Percentiles rank a stretch among this genome's conserved stretches.
Evolutionary conservation across 177 flowering plant species (phyloP).

Genomic region (Vitis hybrid): DNA sequence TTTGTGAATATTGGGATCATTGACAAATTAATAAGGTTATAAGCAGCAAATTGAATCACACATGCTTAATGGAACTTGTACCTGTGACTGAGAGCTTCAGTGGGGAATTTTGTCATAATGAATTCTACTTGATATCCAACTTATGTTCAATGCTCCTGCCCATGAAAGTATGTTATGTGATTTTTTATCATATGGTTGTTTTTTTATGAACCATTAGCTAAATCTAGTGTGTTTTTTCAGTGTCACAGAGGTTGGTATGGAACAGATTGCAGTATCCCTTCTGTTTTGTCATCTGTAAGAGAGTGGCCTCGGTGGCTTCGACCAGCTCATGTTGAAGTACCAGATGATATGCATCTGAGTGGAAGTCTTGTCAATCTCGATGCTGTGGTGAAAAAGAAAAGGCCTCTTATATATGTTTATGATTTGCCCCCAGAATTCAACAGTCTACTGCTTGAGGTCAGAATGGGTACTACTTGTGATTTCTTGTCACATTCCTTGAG

Average conservation of each 20-base stretch:
- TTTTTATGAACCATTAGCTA: conserved; percentile 9
- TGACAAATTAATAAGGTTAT: background rate
- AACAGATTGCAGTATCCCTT: conserved; percentile 88
- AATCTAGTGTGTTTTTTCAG: conserved; percentile 35
- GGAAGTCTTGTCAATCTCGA: conserved; percentile 40
- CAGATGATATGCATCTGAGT: conserved; percentile 31
- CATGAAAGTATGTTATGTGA: background rate
- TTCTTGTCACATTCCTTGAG: background rate
- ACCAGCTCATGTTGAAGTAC: conserved; percentile 72
- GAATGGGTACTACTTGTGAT: conserved; percentile 15
- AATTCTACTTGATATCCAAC: no score
- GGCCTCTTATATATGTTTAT: conserved; percentile 93
- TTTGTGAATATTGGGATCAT: background rate
- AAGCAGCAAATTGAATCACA: background rate
- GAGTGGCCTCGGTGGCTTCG: conserved; percentile 97
- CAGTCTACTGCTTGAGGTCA: conserved; percentile 90
- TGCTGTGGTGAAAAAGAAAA: conserved; percentile 73
- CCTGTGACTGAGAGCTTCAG: background rate
- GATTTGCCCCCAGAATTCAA: conserved; percentile 94
- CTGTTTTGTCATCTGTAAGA: conserved; percentile 57
- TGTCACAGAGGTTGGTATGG: conserved; percentile 94
- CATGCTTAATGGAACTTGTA: background rate
- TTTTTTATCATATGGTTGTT: background rate
- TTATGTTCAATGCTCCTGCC: no score
- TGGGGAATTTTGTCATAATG: no score